A percentile compares a stretch with the other conserved stretches of the same genome.
These are phyloP conservation scores for Hemileccinum rubropunctum DNA, from an alignment of 768 basidiomycete genomes.

Conservation along the genomic window DNA sequence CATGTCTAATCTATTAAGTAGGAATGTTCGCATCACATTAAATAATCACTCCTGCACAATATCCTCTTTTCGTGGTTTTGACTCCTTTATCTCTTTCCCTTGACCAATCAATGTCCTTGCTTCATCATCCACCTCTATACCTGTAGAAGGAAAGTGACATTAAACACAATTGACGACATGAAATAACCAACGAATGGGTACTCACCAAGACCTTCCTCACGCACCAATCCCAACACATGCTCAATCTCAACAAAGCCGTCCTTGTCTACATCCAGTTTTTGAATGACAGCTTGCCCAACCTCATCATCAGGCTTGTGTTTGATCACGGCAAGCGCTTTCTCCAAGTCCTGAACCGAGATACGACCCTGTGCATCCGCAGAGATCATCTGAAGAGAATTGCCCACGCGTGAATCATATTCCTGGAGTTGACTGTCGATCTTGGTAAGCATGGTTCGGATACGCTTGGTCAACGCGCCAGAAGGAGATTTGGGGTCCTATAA, in stretches of 20 bases:
- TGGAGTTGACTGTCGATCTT: conserved; percentile 92
- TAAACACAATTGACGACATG: neutral
- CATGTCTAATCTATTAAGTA: conserved; percentile 12
- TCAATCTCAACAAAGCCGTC: conserved; percentile 95
- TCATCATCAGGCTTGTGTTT: conserved; percentile 91
- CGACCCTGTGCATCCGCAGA: conserved; percentile 83
- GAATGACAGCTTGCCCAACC: conserved; percentile 79
- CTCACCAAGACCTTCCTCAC: conserved; percentile 82
- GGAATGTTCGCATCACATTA: neutral
- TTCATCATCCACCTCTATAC: conserved; percentile 82
- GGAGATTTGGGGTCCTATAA: conserved; percentile 73
- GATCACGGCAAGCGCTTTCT: conserved; percentile 90
- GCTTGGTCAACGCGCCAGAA: conserved; percentile 87
- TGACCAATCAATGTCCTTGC: conserved; percentile 81
- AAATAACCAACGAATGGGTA: conserved; percentile 3
- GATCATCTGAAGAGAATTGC: conserved; percentile 81
- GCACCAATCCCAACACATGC: conserved; percentile 86
- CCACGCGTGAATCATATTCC: conserved; percentile 88
- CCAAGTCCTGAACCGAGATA: conserved; percentile 84
- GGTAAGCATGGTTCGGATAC: conserved; percentile 91
- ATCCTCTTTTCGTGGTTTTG: conserved; percentile 90
- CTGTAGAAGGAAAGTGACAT: conserved; percentile 33
- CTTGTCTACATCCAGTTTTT: conserved; percentile 94
- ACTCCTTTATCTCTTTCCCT: conserved; percentile 76
- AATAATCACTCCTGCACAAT: conserved; percentile 70